Evolutionary conservation across 2,329 filamentous ascomycete species (phyloP), one percentile per base, ranked within the genome.

Genomic region (Cladosporium sphaerospermum): DNA sequence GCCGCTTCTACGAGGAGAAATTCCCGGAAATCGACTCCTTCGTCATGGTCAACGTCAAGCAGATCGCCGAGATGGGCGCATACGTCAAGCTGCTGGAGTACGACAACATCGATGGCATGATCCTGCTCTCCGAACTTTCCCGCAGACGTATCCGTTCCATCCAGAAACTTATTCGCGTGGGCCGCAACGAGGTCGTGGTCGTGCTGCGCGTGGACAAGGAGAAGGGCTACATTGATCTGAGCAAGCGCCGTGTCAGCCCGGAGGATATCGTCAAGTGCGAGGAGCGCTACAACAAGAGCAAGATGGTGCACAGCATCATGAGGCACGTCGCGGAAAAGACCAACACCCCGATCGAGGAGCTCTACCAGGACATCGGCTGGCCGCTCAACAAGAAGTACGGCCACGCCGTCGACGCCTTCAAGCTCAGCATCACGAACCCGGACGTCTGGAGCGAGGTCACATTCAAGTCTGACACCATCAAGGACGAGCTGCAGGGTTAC

Each of bases 41-140:
- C 76, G 95, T 99, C 71, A 99, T 99, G 93, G 93, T 99, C 72
- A 99, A 97, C 75, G 93, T 97, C 67, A 95, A 96, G 83, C 90
- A 96, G 88, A 99, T 99, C 71, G 93, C 93, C 73, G 95, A 99
- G 76, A 99, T 99, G 95, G 93, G 93, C 73, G 93, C 95, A 66
- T 99, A 99, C 73, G 95, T 99, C 69, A 99, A 99, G 78, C 85
- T 99, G 53, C 86, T 99, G 65, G 93, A 99, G 78, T 99, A 99
- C 76, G 93, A 99, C 76, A 96, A 97, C 77, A 99, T 99, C 68
- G 95, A 99, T 71, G 93, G 93, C 83, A 99, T 99, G 95, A 99
- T 99, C 68, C 79, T 99, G 62, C 89, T 99, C 61, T 96, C 89
- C 66, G 93, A 99, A 75, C 83, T 99, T 60, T 99, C 95, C 56